These are phyloP conservation scores for Hypoxylon crocopeplum DNA, from an alignment of 495 filamentous ascomycete species.

Conservation along the genomic window DNA sequence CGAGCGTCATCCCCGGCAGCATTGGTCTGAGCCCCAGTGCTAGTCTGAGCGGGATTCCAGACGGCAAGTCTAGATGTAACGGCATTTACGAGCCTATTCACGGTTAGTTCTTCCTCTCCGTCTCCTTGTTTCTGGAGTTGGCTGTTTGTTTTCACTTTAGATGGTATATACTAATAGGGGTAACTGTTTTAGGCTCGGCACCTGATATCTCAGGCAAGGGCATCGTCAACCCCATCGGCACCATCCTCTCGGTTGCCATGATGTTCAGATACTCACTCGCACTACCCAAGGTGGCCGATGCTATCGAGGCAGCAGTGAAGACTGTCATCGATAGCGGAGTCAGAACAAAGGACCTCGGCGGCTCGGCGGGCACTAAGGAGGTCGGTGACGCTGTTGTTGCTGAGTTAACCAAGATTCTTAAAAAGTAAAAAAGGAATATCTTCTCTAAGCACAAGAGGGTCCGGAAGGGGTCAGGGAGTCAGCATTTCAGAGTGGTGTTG, in stretches of 20 bases:
- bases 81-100: constrained; percentile 99
- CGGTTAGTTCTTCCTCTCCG: constrained; percentile 60
- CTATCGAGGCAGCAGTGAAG: constrained; percentile 82
- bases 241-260: constrained; percentile 87
- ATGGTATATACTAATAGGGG: neutral
- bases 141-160: constrained; percentile 11
- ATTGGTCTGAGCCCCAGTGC: constrained; percentile 91
- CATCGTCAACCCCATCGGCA: constrained; percentile 84
- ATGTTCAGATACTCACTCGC: constrained; percentile 90
- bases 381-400: constrained; percentile 83
- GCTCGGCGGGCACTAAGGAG: constrained; percentile 71
- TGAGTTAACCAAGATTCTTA: constrained; percentile 66
- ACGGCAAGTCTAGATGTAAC: constrained; percentile 73
- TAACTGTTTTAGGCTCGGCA: constrained; percentile 58
- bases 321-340: constrained; percentile 76
- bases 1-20: constrained; percentile 91
- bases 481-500: no score
- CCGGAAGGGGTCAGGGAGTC: neutral
- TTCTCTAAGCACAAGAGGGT: neutral
- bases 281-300: constrained; percentile 72
- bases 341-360: constrained; percentile 81
- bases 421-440: constrained; percentile 2
- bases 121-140: neutral
- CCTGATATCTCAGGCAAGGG: constrained; percentile 85
- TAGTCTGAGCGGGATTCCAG: constrained; percentile 84